Evolutionary conservation across 352 stramenopile genomes (phyloP).

Genomic region (Blastocystis sp.): DNA sequence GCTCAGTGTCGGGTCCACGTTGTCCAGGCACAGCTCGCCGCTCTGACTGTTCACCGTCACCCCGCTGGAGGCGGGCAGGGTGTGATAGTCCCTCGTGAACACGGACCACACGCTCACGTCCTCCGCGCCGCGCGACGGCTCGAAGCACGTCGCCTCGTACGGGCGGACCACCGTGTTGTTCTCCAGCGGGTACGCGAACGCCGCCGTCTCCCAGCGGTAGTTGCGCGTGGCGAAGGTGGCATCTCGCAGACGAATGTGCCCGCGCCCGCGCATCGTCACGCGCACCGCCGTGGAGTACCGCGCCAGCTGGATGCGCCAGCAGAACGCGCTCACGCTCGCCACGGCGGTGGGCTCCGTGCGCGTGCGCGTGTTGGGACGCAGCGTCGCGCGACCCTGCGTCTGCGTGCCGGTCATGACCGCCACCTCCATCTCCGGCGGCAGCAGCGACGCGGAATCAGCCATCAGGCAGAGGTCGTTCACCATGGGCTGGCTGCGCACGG

Average conservation of each 20-base stretch:
- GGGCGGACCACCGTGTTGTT: neutral
- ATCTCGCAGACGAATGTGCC: neutral
- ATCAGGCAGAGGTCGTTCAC: neutral
- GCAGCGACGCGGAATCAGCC: neutral
- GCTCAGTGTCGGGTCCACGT: neutral
- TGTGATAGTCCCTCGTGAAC: neutral
- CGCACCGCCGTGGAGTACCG: neutral
- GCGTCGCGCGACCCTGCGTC: too few species aligned
- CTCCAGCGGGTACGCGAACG: neutral
- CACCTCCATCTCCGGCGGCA: neutral
- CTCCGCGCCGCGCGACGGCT: neutral
- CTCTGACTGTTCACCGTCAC: neutral
- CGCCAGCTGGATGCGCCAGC: neutral
- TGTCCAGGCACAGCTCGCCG: conserved; percentile 8
- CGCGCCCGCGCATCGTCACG: neutral
- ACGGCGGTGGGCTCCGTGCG: neutral
- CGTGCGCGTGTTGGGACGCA: neutral
- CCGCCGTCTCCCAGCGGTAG: neutral
- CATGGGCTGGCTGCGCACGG: neutral
- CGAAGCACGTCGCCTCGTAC: neutral
- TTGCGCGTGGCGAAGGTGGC: neutral
- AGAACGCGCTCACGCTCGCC: neutral
- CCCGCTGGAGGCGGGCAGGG: neutral
- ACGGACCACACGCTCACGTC: neutral
- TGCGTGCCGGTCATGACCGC: neutral